phyloP scores from a whole-genome alignment of 176 grass and related monocot genomes.

The Panicum miliaceum region DNA sequence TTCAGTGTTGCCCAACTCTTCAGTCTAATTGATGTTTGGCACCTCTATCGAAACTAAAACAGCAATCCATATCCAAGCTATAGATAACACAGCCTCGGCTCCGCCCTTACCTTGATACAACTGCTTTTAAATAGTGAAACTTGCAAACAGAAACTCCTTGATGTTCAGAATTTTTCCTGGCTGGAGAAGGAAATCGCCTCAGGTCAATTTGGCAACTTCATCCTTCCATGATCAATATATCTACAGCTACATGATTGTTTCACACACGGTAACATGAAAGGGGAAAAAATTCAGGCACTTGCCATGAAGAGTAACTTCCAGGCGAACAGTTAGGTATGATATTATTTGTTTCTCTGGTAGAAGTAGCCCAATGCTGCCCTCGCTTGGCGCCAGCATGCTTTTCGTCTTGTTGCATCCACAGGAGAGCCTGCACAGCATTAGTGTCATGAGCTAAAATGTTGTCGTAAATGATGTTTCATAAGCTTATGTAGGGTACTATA shows the following conservation, averaged over 20 bases:
- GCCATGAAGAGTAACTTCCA: constrained; percentile 53
- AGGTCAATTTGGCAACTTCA: constrained; percentile 46
- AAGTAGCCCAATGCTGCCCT: constrained; percentile 43
- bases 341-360: constrained; percentile 56
- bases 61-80: constrained; percentile 20
- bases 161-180: constrained; percentile 54
- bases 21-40: constrained; percentile 15
- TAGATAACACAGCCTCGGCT: constrained; percentile 26
- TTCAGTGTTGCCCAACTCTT: constrained; percentile 28
- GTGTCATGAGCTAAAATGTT: constrained; percentile 13
- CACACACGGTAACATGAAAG: constrained; percentile 46
- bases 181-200: constrained; percentile 51
- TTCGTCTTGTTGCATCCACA: constrained; percentile 42
- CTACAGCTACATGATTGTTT: constrained; percentile 58
- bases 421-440: constrained; percentile 43
- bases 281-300: constrained; percentile 55
- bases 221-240: constrained; percentile 62
- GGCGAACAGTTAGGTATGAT: constrained; percentile 58
- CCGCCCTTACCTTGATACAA: constrained; percentile 51
- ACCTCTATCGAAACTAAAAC: constrained; percentile 34
- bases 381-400: constrained; percentile 39
- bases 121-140: constrained; percentile 54
- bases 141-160: constrained; percentile 59
- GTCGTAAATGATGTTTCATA: neutral
- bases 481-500: neutral